Base-by-base conservation (phyloP, 306 rosid species). In the Arachis hypogaea region DNA sequence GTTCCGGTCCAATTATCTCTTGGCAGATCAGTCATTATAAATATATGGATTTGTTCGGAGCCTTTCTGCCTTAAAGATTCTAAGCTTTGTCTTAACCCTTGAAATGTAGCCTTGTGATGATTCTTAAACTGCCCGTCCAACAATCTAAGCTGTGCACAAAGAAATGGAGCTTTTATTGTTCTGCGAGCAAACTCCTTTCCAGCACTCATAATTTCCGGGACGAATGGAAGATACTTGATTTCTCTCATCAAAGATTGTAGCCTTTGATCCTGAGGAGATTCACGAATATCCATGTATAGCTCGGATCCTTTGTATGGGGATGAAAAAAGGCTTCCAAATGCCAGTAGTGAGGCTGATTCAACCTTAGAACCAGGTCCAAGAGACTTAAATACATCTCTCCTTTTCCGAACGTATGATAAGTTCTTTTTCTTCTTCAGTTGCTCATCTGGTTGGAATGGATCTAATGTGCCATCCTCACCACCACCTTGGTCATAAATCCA, bases 51-150 rank as follows among this genome's bases (percentile, higher is more conserved):
- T 4, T 91, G 94, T 36, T 43, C 85, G 66, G 83, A 28, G n/a
- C 86, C 81, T 76, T 72, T 73, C 69, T 64, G 72, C 70, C 68
- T 18, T 77, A 91, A 67, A 60, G 90, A 79, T 52, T 86, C 91
- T 28, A 93, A 3, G 50, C 81, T 88, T 72, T 86, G 88, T 62
- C 75, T 81, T 59, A 93, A 75, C 29, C 84, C 87, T 11, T 52
- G 47, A 66, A 91, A 91, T 76, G 97, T 89, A 68, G 85, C 86
- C 80, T 91, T 85, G 79, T 81, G 74, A 63, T 93, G 98, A 78
- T 93, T 91, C 86, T 93, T 93, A 85, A 93, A 91, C 78, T 89
- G 97, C 55, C 98, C 98, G 60, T 93, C 97, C 71, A 91, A 82
- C 76, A 93, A 78, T 65, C 97, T 84, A 60, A 93, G 91, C 76